Evolutionary conservation across 345 rosid genomes (phyloP).

Genomic region (Raphanus raphanistrum): DNA sequence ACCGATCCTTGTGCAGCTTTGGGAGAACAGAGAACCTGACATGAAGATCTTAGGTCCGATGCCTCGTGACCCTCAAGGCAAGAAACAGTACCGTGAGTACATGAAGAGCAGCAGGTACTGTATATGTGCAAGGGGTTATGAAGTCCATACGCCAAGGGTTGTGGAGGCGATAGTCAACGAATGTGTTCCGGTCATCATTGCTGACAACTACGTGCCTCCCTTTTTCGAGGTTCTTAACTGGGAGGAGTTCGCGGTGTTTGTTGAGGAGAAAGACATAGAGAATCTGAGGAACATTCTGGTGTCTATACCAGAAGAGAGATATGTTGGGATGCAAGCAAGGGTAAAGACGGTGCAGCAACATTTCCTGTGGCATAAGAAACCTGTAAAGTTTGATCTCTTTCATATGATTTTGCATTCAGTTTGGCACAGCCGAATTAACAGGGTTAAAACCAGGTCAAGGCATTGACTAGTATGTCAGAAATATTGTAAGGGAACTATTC

Average conservation of each 20-base stretch:
- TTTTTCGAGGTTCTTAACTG: slow-evolving; percentile 78
- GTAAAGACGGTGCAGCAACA: slow-evolving; percentile 74
- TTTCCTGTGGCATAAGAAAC: slow-evolving; percentile 85
- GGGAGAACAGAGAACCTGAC: slow-evolving; percentile 76
- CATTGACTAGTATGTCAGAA: background rate
- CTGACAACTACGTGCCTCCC: slow-evolving; percentile 90
- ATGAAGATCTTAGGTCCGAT: slow-evolving; percentile 80
- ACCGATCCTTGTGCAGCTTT: slow-evolving; percentile 55
- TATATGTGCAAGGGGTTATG: slow-evolving; percentile 85
- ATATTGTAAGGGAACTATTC: background rate
- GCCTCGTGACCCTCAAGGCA: slow-evolving; percentile 63
- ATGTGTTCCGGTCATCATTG: slow-evolving; percentile 84
- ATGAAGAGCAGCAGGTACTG: slow-evolving; percentile 92
- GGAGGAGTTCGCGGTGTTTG: slow-evolving; percentile 77
- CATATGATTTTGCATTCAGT: slow-evolving; percentile 84
- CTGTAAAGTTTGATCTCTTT: slow-evolving; percentile 69
- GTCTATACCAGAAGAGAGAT: slow-evolving; percentile 63
- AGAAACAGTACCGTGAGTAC: slow-evolving; percentile 60
- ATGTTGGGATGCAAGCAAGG: slow-evolving; percentile 59
- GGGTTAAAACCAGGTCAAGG: slow-evolving; percentile 39
- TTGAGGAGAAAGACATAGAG: slow-evolving; percentile 68
- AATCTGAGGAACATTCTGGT: slow-evolving; percentile 67
- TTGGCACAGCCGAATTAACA: slow-evolving; percentile 72
- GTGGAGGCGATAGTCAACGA: slow-evolving; percentile 75
- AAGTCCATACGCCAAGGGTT: slow-evolving; percentile 83